Evolutionary conservation across 208 protist genomes (phyloP).

Genomic region (Histomonas meleagridis): DNA sequence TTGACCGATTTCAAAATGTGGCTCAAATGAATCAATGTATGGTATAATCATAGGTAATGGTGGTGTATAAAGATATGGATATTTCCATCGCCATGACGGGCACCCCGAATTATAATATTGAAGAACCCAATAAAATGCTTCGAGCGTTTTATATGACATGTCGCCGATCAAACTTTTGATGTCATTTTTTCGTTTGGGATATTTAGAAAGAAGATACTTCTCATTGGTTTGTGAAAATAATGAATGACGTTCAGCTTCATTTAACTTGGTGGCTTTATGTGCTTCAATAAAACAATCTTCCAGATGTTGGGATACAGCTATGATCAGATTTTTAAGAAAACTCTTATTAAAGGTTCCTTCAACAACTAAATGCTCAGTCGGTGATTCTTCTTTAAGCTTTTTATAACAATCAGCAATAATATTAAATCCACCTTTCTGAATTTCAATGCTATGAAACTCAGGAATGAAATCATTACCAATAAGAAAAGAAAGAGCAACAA

Average conservation of each 20-base stretch:
- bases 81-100: slow-evolving; percentile 85
- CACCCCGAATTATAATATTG: slow-evolving; percentile 93
- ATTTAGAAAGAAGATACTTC: not conserved
- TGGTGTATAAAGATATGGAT: slow-evolving; percentile 95
- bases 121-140: slow-evolving; percentile 91
- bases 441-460: not conserved
- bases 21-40: not conserved
- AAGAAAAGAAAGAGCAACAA: not conserved
- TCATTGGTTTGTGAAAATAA: not conserved
- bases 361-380: not conserved
- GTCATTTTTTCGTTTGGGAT: not conserved
- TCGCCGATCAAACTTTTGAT: too few relatives aligned
- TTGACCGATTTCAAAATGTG: not conserved
- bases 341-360: not conserved
- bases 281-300: too few relatives aligned
- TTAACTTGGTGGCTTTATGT: too few relatives aligned
- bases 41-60: slow-evolving; percentile 66
- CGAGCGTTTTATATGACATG: slow-evolving; percentile 62
- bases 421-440: not conserved
- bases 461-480: slow-evolving; percentile 5
- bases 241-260: not conserved
- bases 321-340: not conserved
- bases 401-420: not conserved
- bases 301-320: not conserved
- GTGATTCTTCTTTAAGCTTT: not conserved